A percentile compares a stretch with the other conserved stretches of the same genome.
Conservation (phyloP, 768 basidiomycete genomes). For the Tricholoma bakamatsutake region DNA sequence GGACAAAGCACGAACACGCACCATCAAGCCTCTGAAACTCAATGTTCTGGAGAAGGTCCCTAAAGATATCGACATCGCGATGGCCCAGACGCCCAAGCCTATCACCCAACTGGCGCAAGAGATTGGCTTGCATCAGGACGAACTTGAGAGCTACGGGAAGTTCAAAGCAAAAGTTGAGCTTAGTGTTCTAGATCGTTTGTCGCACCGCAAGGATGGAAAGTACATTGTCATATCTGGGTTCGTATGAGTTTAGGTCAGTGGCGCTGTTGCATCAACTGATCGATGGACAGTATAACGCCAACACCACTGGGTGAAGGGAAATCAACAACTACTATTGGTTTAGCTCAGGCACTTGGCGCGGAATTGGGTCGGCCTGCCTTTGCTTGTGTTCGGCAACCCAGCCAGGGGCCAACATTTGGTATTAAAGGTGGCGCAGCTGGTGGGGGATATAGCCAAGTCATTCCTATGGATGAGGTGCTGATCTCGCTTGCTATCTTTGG, state of each 20-base stretch:
- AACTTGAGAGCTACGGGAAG: conserved; percentile 90
- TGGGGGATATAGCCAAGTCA: conserved; percentile 97
- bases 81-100: conserved; percentile 91
- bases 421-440: conserved; percentile 99
- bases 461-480: conserved; percentile 94
- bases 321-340: conserved; percentile 95
- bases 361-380: conserved; percentile 90
- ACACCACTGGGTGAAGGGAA: conserved; percentile 98
- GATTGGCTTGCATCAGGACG: conserved; percentile 79
- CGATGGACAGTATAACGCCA: conserved; percentile 71
- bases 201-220: conserved; percentile 86
- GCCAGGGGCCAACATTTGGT: conserved; percentile 97
- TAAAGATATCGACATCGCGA: conserved; percentile 93
- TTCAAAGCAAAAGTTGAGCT: conserved; percentile 98
- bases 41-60: conserved; percentile 83
- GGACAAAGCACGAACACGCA: conserved; percentile 58
- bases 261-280: conserved; percentile 9
- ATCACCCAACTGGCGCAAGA: conserved; percentile 79
- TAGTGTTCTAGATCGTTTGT: conserved; percentile 76
- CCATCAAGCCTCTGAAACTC: conserved; percentile 74
- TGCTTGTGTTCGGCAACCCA: conserved; percentile 96
- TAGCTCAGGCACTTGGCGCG: conserved; percentile 94
- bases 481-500: background rate
- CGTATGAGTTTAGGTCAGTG: background rate
- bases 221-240: conserved; percentile 95